A percentile compares a stretch with the other conserved stretches of the same genome.
Conservation (phyloP, 768 basidiomycete genomes). For the Pisolithus microcarpus region DNA sequence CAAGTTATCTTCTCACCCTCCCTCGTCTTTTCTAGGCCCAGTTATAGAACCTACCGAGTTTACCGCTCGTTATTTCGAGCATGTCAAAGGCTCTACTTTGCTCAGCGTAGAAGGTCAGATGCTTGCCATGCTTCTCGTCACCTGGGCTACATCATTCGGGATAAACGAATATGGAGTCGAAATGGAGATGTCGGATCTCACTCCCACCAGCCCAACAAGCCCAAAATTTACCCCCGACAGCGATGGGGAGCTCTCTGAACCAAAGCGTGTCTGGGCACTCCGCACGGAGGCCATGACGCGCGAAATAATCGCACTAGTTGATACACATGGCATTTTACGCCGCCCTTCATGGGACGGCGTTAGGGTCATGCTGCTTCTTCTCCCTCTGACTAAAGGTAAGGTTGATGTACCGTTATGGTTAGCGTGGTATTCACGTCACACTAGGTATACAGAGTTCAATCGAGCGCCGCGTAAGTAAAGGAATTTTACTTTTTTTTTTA, state of each 20-base stretch:
- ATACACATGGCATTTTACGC: conserved; percentile 70
- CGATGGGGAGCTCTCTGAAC: conserved; percentile 27
- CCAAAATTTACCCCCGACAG: conserved; percentile 12
- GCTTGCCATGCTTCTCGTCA: conserved; percentile 71
- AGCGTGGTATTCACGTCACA: conserved; percentile 4
- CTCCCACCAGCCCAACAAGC: conserved; percentile 3
- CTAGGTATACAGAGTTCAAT: conserved; percentile 23
- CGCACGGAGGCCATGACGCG: conserved; percentile 62
- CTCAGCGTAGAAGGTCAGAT: conserved; percentile 71
- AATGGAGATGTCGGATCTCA: conserved; percentile 15
- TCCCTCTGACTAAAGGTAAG: conserved; percentile 82
- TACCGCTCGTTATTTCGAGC: conserved; percentile 60
- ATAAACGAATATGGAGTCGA: conserved; percentile 71
- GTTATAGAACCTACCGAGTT: conserved; percentile 80
- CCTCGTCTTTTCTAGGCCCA: conserved; percentile 50
- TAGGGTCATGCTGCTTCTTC: conserved; percentile 64
- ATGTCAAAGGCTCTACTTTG: conserved; percentile 50
- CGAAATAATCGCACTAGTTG: conserved; percentile 74
- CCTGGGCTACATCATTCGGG: conserved; percentile 89
- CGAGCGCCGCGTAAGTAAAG: conserved; percentile 16
- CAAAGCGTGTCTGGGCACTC: conserved; percentile 40
- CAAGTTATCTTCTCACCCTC: neutral
- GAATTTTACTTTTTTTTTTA: no score
- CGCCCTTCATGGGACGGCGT: conserved; percentile 86
- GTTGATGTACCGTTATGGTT: neutral